Percentiles rank a stretch among this genome's conserved stretches.
Conservation (phyloP, 1,139 yeast species). For the Williopsis jadinii region DNA sequence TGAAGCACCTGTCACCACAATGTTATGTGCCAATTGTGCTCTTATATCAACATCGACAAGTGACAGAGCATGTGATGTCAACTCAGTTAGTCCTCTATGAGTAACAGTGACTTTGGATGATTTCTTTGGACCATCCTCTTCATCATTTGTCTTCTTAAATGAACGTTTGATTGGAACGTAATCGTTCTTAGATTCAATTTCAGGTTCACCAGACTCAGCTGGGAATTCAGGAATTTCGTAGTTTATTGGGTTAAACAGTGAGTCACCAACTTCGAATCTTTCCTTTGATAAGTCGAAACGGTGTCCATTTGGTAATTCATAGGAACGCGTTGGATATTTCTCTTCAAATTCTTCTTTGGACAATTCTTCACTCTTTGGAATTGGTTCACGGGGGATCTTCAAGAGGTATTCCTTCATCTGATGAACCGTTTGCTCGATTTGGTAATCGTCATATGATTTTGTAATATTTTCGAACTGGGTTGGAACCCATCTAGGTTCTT, state of each 20-base stretch:
- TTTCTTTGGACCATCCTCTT: conserved; percentile 18
- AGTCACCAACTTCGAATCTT: conserved; percentile 64
- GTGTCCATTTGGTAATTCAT: conserved; percentile 78
- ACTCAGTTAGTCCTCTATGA: conserved; percentile 55
- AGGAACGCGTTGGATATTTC: conserved; percentile 35
- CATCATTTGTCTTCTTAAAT: conserved; percentile 25
- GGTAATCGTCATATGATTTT: conserved; percentile 32
- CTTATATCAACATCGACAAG: conserved; percentile 82
- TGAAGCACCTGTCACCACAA: conserved; percentile 86
- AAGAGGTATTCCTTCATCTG: conserved; percentile 60
- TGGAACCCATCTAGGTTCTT: conserved; percentile 23
- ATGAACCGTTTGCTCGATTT: conserved; percentile 30
- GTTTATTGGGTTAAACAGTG: conserved; percentile 59
- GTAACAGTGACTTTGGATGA: conserved; percentile 22
- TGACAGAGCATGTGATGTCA: conserved; percentile 65
- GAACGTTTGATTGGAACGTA: conserved; percentile 67
- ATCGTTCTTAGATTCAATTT: conserved; percentile 34
- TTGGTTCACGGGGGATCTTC: conserved; percentile 33
- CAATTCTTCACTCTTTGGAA: conserved; percentile 4
- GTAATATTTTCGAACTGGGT: conserved; percentile 28
- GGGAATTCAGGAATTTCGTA: conserved; percentile 25
- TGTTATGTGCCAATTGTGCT: conserved; percentile 86
- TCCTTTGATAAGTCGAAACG: conserved; percentile 47
- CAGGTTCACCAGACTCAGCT: conserved; percentile 23
- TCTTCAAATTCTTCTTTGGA: conserved; percentile 11